Conservation (phyloP, 2,329 filamentous ascomycete species). For the Sporothrix protearum region DNA sequence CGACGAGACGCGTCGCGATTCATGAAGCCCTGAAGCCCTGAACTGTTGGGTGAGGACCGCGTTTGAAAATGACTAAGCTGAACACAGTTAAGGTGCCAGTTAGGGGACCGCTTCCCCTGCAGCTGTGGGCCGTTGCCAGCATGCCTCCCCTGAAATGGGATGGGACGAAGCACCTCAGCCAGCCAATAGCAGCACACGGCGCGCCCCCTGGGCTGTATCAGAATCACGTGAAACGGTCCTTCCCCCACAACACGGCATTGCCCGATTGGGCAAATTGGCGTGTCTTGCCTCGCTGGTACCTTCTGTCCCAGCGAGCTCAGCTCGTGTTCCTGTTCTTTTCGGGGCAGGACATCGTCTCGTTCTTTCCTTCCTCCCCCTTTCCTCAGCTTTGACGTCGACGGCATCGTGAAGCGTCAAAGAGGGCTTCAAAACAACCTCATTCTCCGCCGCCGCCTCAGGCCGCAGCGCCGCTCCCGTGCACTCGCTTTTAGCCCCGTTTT, state of each 20-base stretch:
- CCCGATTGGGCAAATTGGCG: conserved; percentile 19
- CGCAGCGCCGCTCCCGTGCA: not conserved
- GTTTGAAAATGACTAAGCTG: conserved; percentile 12
- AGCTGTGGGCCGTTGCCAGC: not conserved
- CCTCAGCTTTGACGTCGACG: conserved; percentile 8
- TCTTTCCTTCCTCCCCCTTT: conserved; percentile 7
- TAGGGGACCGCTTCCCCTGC: not conserved
- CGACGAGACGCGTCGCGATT: conserved; percentile 21
- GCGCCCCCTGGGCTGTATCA: not conserved
- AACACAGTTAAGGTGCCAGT: conserved; percentile 2
- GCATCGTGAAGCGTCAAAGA: conserved; percentile 14
- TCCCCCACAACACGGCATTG: conserved; percentile 15
- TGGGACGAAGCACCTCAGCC: not conserved
- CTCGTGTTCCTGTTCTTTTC: not conserved
- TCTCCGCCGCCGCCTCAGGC: not conserved
- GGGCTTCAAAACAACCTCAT: conserved; percentile 7
- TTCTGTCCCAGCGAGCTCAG: not conserved
- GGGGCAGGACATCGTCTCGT: not conserved
- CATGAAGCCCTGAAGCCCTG: not conserved
- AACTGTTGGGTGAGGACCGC: not conserved
- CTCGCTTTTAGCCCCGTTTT: conserved; percentile 11
- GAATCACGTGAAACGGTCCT: conserved; percentile 11
- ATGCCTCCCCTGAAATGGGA: not conserved
- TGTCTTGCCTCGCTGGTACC: conserved; percentile 9
- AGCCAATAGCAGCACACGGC: conserved; percentile 6